These are phyloP conservation scores for Magnaporthiopsis incrustans DNA, from an alignment of 2,329 filamentous ascomycete genomes.

Conservation along the genomic window DNA sequence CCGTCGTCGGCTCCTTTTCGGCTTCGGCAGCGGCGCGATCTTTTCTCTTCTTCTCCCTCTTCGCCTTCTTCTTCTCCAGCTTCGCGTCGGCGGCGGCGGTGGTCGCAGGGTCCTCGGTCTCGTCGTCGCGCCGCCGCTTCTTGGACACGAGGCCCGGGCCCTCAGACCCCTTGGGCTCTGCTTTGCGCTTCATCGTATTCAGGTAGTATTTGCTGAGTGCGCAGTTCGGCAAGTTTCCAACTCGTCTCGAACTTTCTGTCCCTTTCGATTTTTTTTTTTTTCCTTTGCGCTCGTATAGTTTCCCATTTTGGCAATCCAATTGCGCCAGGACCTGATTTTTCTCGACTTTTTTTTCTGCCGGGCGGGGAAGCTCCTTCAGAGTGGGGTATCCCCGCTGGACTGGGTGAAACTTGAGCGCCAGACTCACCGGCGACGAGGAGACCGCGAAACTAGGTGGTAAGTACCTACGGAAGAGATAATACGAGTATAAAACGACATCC, in stretches of 20 bases:
- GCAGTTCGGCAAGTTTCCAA: neutral
- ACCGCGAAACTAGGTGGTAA: too few relatives aligned
- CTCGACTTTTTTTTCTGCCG: constrained; percentile 3
- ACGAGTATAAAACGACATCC: too few relatives aligned
- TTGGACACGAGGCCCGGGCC: constrained; percentile 12
- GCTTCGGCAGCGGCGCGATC: constrained; percentile 9
- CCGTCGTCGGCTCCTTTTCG: neutral
- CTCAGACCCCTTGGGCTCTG: neutral
- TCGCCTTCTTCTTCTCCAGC: constrained; percentile 23
- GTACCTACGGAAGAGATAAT: too few relatives aligned
- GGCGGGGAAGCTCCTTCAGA: neutral
- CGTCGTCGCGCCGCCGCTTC: constrained; percentile 18
- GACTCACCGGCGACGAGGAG: too few relatives aligned
- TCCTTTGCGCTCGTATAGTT: neutral
- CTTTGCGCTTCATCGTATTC: constrained; percentile 1
- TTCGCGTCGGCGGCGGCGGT: constrained; percentile 12
- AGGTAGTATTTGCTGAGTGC: neutral
- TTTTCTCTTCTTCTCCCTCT: constrained; percentile 27
- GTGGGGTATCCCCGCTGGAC: neutral
- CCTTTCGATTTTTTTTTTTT: neutral
- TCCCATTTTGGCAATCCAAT: neutral
- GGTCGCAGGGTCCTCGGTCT: constrained; percentile 13
- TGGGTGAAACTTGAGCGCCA: too few relatives aligned
- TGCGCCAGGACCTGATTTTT: neutral
- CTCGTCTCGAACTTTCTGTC: neutral